Evolutionary conservation across 352 stramenopile genomes (phyloP), one percentile per base, ranked within the genome.

Genomic region (Phytopythium mirpurense): DNA sequence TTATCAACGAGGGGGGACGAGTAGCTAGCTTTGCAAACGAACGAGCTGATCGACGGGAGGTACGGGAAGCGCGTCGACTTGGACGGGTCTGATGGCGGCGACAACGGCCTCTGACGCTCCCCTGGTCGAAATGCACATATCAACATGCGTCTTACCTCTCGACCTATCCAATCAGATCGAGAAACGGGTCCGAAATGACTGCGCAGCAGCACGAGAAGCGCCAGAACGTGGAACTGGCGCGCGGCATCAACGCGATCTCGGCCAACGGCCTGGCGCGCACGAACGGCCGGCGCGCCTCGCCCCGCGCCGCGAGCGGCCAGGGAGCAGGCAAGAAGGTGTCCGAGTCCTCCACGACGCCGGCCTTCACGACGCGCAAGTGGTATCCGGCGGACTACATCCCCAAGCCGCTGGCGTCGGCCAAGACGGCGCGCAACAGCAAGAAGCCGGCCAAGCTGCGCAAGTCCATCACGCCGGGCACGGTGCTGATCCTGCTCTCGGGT

Each of bases 401-500:
- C 34, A 86, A 86, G 73, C 69, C 63, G 50, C 60, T 89, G 29
- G 63, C 78, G 43, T 88, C 76, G 63, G 78, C 78, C 68, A 89
- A 89, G 77, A 89, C 78, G 12, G 70, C 67, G 36, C 78, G 78
- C 60, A 89, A 89, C 76, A 83, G 68, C 63, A 72, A 77, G 57
- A 98, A 98, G 67, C 69, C 90, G 35, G 86, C 93, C 55, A 98
- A 97, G 76, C 82, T 99, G 21, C 95, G 96, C 56, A 85, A 94
- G 59, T 97, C 88, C 56, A 98, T 99, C 80, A 97, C 86, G 44
- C 95, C 96, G 11, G 97, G 97, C 72, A 98, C 96, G 32, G 95
- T 99, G 36, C 81, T 99, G 43, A 99, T 99, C 70, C 76, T 99
- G 57, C 81, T 99, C 16, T 94, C 93, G 36, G 97, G 97, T 54